These are phyloP conservation scores for Phoma herbarum DNA, from an alignment of 2,329 filamentous ascomycete species.

Conservation along the genomic window DNA sequence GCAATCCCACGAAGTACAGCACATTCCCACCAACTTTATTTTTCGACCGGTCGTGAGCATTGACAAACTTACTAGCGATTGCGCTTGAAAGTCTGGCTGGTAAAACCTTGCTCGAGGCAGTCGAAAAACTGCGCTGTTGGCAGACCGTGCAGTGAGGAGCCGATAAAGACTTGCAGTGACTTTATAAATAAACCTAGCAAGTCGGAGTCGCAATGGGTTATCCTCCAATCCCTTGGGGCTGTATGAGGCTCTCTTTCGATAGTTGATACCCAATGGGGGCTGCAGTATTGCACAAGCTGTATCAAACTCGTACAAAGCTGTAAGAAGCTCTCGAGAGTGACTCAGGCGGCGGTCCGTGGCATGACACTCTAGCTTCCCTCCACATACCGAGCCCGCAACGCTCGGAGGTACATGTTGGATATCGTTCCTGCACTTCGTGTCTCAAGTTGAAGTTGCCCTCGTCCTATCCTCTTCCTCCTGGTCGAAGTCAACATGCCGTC, in stretches of 20 bases:
- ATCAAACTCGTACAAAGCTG: slow-evolving; percentile 1
- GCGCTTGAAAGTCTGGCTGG: not conserved
- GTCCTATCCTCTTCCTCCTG: not conserved
- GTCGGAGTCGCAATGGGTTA: not conserved
- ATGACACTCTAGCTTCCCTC: not conserved
- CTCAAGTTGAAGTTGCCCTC: not conserved
- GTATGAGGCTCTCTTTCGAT: not conserved
- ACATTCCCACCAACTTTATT: not conserved
- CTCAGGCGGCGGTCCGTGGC: not conserved
- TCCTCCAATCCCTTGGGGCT: not conserved
- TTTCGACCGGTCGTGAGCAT: not conserved
- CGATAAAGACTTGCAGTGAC: not conserved
- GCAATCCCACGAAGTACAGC: slow-evolving; percentile 4
- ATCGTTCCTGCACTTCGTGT: not conserved
- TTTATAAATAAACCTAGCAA: not conserved
- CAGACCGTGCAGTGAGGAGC: not conserved
- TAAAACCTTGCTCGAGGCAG: not conserved
- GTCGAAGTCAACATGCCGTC: slow-evolving; percentile 2
- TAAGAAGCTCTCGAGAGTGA: not conserved
- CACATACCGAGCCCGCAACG: slow-evolving; percentile 7
- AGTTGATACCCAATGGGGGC: not conserved
- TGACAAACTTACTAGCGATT: not conserved
- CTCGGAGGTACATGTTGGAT: not conserved
- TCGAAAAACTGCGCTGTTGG: not conserved
- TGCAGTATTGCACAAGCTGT: not conserved